Evolutionary conservation across 257 asterid species (phyloP).

Genomic region (Salvia splendens): DNA sequence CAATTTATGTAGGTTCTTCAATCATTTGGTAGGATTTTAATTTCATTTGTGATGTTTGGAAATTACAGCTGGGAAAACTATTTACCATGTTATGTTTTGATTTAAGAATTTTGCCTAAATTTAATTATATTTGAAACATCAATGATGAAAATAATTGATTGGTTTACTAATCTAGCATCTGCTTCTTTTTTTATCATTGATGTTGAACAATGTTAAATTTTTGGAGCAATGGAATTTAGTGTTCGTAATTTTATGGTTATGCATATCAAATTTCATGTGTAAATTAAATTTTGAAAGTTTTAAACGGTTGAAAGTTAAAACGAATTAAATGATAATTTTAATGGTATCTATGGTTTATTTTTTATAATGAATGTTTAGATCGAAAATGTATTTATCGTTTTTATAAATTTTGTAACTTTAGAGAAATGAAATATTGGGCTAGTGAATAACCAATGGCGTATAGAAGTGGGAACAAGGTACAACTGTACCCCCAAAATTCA

Average conservation of each 20-base stretch:
- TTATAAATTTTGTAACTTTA: too few relatives aligned
- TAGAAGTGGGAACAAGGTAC: too few relatives aligned
- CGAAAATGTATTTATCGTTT: too few relatives aligned
- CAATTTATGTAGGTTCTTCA: not conserved
- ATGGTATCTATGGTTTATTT: too few relatives aligned
- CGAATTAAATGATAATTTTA: too few relatives aligned
- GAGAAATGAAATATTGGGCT: too few relatives aligned
- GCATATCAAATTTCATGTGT: too few relatives aligned
- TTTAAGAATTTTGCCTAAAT: not conserved
- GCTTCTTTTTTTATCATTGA: conserved; percentile 20
- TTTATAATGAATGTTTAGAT: too few relatives aligned
- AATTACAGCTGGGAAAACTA: conserved; percentile 8
- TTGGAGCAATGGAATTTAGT: not conserved
- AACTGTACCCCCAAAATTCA: too few relatives aligned
- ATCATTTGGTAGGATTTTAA: not conserved
- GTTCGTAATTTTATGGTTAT: not conserved
- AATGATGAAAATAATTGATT: not conserved
- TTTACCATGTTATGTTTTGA: not conserved
- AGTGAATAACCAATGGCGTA: too few relatives aligned
- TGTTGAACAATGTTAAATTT: not conserved
- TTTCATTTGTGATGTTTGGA: not conserved
- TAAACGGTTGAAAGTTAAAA: too few relatives aligned
- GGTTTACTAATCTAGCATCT: conserved; percentile 14
- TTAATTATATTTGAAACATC: not conserved
- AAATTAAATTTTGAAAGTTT: too few relatives aligned